Base-by-base conservation (phyloP, 371 early-diverging fungal species). In the Saksenaea vasiformis region DNA sequence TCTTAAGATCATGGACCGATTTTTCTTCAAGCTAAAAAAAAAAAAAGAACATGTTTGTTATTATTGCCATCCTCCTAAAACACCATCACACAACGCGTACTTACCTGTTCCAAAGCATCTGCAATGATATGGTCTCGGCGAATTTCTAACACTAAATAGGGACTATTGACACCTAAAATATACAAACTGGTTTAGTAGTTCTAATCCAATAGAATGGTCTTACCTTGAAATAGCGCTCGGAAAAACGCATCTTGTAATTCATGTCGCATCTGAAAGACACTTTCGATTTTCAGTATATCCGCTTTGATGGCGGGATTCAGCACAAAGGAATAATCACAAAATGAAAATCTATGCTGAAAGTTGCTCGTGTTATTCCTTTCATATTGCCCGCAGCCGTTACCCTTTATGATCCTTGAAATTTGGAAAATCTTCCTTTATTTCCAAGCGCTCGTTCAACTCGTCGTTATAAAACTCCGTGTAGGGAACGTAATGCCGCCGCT, bases 141-240 rank as follows among this genome's bases (percentile, higher is more conserved):
- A 14, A 93, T 87, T 67, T 91, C 89, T n/a, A 93, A 82, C n/a
- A 89, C 89, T 5, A 94, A 73, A 69, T 95, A 95, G 0, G 95
- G 95, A 58, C 90, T 89, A 37, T 90, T 93, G 3, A 93, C 88
- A n/a, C 95, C 94, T 67, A 85, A 28, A 22, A 14, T 7, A 44
- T n/a, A n/a, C n/a, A n/a, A n/a, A n/a, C n/a, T n/a, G n/a, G n/a
- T n/a, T n/a, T n/a, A n/a, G n/a, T n/a, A n/a, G n/a, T n/a, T 9
- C 5, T 22, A 1, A 13, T 28, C 17, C 28, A 14, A 60, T 26
- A 11, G 2, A 54, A 8, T 1, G 27, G 10, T 1, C 2, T 47
- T 67, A 77, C 80, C 83, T 76, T 79, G 78, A 73, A 95, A 94
- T 82, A 95, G 79, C n/a, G 93, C 91, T 24, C 93, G 73, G 67